These are phyloP conservation scores for Candida neerlandica DNA, from an alignment of 1,139 yeast species.

Conservation along the genomic window DNA sequence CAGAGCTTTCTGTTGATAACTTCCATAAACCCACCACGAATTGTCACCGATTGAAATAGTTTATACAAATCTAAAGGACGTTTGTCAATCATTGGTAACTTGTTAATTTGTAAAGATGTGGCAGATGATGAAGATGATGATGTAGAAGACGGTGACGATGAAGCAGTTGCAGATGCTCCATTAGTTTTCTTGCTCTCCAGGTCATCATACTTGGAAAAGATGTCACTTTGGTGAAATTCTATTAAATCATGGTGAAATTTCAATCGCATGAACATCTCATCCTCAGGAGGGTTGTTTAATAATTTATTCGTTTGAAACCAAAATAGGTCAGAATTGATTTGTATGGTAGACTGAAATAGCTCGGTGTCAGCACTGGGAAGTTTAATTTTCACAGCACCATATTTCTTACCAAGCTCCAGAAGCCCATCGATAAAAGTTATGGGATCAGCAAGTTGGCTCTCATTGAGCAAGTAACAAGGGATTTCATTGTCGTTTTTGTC, in stretches of 20 bases:
- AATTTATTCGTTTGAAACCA: slow-evolving; percentile 19
- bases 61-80: slow-evolving; percentile 57
- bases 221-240: slow-evolving; percentile 18
- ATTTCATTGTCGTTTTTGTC: slow-evolving; percentile 27
- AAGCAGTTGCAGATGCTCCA: not conserved
- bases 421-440: slow-evolving; percentile 52
- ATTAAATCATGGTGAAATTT: slow-evolving; percentile 33
- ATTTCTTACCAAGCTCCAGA: slow-evolving; percentile 44
- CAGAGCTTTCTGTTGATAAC: slow-evolving; percentile 60
- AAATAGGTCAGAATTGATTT: slow-evolving; percentile 18
- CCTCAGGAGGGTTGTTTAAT: slow-evolving; percentile 29
- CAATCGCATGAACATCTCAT: slow-evolving; percentile 34
- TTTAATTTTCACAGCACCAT: slow-evolving; percentile 77
- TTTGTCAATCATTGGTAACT: slow-evolving; percentile 58
- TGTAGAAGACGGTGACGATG: not conserved
- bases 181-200: slow-evolving; percentile 1
- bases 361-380: slow-evolving; percentile 47
- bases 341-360: slow-evolving; percentile 21
- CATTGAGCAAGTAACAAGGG: slow-evolving; percentile 51
- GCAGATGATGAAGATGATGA: not conserved
- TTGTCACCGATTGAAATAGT: slow-evolving; percentile 50
- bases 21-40: slow-evolving; percentile 59
- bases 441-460: slow-evolving; percentile 49
- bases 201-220: slow-evolving; percentile 11
- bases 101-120: slow-evolving; percentile 10